These are phyloP conservation scores for Raddia guianensis DNA, from an alignment of 176 grass and related monocot genomes.

Conservation along the genomic window DNA sequence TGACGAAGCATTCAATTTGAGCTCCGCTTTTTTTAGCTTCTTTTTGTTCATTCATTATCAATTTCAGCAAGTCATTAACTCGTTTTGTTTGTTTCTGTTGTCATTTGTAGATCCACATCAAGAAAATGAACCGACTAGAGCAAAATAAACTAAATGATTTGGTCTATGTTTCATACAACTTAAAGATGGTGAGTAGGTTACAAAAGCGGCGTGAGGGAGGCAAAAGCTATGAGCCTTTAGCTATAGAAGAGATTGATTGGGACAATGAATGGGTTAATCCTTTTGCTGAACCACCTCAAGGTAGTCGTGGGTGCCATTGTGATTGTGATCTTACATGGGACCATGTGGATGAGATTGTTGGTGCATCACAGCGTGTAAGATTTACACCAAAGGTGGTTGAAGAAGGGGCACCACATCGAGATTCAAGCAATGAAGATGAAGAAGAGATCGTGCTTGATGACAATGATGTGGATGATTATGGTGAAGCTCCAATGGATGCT, in stretches of 20 bases:
- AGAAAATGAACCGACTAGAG: neutral
- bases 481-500: too few species aligned
- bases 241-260: neutral
- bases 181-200: too few species aligned
- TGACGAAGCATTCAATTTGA: too few species aligned
- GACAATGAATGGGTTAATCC: conserved; percentile 5
- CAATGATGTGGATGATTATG: too few species aligned
- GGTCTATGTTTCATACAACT: neutral
- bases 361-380: neutral
- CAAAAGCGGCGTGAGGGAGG: neutral
- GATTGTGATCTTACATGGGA: neutral
- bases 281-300: neutral
- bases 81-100: neutral
- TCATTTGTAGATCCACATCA: conserved; percentile 11
- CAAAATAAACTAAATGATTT: conserved; percentile 2
- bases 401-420: too few species aligned
- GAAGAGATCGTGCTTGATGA: too few species aligned
- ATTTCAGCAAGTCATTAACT: neutral
- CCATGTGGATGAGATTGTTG: neutral
- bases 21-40: neutral
- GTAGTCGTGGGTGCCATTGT: neutral
- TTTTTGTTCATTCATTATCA: neutral
- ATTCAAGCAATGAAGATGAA: neutral
- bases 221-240: conserved; percentile 13
- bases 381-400: too few species aligned